Conservation (phyloP, 2,329 filamentous ascomycete species). For the Aspergillus sp. region DNA sequence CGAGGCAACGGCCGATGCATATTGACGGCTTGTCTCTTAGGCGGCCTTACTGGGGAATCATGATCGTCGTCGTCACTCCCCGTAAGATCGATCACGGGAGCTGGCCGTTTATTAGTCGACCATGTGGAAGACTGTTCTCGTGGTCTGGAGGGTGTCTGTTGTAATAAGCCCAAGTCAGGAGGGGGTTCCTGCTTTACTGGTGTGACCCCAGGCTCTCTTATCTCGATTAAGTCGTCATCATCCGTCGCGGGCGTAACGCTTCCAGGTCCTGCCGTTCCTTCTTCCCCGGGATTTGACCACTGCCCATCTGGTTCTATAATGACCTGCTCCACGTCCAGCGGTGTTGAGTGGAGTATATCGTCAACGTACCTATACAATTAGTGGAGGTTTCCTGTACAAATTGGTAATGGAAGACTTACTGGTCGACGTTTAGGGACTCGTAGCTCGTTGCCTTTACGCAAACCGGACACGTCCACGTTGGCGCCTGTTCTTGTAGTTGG, state of each 20-base stretch:
- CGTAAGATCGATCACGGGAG: slow-evolving; percentile 56
- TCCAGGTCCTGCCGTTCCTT: slow-evolving; percentile 35
- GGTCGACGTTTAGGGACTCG: slow-evolving; percentile 80
- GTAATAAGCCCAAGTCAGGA: slow-evolving; percentile 23
- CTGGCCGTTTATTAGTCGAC: slow-evolving; percentile 47
- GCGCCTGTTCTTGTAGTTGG: slow-evolving; percentile 91
- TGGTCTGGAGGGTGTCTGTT: slow-evolving; percentile 36
- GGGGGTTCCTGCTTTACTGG: slow-evolving; percentile 40
- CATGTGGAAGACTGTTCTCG: slow-evolving; percentile 41
- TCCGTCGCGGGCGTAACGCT: slow-evolving; percentile 41
- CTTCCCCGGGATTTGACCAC: slow-evolving; percentile 61
- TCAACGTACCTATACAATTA: slow-evolving; percentile 68
- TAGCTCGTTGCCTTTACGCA: slow-evolving; percentile 83
- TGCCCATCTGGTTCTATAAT: slow-evolving; percentile 83
- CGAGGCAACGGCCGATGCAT: slow-evolving; percentile 22
- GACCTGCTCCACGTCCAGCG: slow-evolving; percentile 73
- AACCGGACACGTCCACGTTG: slow-evolving; percentile 94
- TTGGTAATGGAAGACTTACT: slow-evolving; percentile 54
- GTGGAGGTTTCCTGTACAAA: background rate
- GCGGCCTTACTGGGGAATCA: slow-evolving; percentile 39
- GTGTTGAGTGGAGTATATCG: slow-evolving; percentile 77
- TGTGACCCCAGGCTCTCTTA: slow-evolving; percentile 38
- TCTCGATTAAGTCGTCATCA: slow-evolving; percentile 54
- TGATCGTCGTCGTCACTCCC: slow-evolving; percentile 54
- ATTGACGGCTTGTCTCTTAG: slow-evolving; percentile 34